Base-by-base conservation (phyloP, 2,329 filamentous ascomycete species). In the Monosporascus sp. region DNA sequence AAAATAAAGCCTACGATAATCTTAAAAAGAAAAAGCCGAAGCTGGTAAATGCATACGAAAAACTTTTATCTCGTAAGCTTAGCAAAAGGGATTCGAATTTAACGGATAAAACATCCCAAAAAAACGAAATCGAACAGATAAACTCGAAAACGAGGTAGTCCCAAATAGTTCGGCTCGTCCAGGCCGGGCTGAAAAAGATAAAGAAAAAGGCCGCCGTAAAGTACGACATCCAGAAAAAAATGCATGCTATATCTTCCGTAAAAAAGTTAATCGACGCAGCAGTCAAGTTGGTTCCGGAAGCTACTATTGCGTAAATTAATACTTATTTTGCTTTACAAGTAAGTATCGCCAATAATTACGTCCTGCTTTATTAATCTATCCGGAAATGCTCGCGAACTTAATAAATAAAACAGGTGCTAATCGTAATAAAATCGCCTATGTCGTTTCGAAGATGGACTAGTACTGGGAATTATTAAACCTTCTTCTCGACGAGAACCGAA, bases 251-350 rank as follows among this genome's bases (percentile, higher is more conserved):
- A 17, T 50, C 64, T 7, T 50, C 58, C 0, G 53, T 65, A 11
- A 69, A 62, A 45, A 58, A 56, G 6, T 55, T 69, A 5, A 54
- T 70, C 0, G 52, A 60, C 38, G 60, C 58, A 14, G 65, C 60
- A 2, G 35, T 73, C 16, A 48, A 66, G 43, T 55, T 58, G 14
- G 52, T 62, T 4, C 68, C 69, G 0, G 56, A 71, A 55, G 71
- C 71, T 20, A 68, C 69, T 2, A 52, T 74, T 49, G 64, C 70
- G n/a, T 75, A 68, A 72, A 63, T 63, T 7, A 66, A 68, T n/a
- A 62, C 73, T 35, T 70, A 63, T 53, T 49, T 72, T 54, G 60
- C 52, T 8, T 50, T 74, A 7, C 59, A 72, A 62, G 70, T 73
- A 45, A 49, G 57, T 40, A 24, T 40, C 17, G 26, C 7, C 7